Base-by-base conservation (phyloP, 2,329 filamentous ascomycete species). In the Colletotrichum tanaceti region DNA sequence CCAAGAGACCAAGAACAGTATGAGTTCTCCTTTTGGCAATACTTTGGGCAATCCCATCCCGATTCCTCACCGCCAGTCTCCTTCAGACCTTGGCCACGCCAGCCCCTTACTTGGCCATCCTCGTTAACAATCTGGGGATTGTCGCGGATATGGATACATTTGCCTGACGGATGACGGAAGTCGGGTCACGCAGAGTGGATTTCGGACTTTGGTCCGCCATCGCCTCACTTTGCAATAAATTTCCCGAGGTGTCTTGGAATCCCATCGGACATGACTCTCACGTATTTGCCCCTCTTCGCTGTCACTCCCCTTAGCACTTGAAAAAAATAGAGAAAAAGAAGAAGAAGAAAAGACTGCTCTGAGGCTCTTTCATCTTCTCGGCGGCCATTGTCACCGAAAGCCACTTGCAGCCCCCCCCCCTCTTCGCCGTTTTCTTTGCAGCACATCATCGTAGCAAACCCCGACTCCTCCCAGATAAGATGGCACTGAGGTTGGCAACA, bases 11-110 rank as follows among this genome's bases (percentile, higher is more conserved):
- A 20, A 22, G 7, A 10, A 32, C 7, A 35, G 32, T 9, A 35
- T 10, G 2, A 4, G 3, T 0, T 4, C n/a, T 39, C 35, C 16
- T 28, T 9, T 3, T 5, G 50, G 49, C 14, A 3, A 13, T 1
- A 11, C 1, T 9, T 18, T 7, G 11, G 50, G 13, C n/a, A 22
- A 53, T 22, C 10, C 20, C 6, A 5, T 39, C 9, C 35, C 3
- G 16, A 54, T 9, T 7, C 6, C n/a, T 54, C 52, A 54, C 52
- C 52, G 52, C 52, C n/a, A 39, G n/a, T 54, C 52, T 39, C 52
- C 52, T n/a, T 20, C n/a, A 39, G n/a, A 39, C 35, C 52, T 20
- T 53, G 50, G 32, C 50, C 13, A 53, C 6, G n/a, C 7, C 18
- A 14, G n/a, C 7, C 18, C 2, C 3, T 35, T 22, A 9, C 5